Percentiles rank a stretch among this genome's conserved stretches.
phyloP scores from a whole-genome alignment of 2,329 filamentous ascomycete genomes.

The Lachnellula suecica region DNA sequence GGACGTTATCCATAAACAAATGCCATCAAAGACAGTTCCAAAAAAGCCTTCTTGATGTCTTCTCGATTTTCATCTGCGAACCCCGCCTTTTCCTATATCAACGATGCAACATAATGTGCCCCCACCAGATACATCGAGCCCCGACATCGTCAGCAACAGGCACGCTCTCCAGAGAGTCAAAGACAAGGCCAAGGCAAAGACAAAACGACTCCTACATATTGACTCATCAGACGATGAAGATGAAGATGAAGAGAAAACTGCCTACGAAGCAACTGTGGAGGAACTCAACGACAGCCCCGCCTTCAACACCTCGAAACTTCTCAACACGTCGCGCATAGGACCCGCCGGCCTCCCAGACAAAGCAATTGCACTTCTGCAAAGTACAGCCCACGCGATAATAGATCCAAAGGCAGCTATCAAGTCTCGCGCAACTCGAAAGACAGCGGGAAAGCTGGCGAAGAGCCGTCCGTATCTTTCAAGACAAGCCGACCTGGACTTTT shows the following conservation, averaged over 20 bases:
- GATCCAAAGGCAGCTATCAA: slow-evolving; percentile 22
- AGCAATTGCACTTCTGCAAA: slow-evolving; percentile 11
- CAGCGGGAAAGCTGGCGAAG: slow-evolving; percentile 22
- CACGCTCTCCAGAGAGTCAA: slow-evolving; percentile 3
- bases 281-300: slow-evolving; percentile 21
- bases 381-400: slow-evolving; percentile 10
- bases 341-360: slow-evolving; percentile 10
- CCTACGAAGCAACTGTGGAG: slow-evolving; percentile 6
- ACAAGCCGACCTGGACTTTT: slow-evolving; percentile 35
- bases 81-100: not conserved
- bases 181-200: slow-evolving; percentile 6
- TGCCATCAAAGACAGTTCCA: not conserved
- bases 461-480: slow-evolving; percentile 32
- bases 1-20: too few relatives aligned
- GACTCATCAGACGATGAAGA: slow-evolving; percentile 1
- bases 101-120: not conserved
- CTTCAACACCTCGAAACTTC: slow-evolving; percentile 20
- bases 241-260: slow-evolving; percentile 1
- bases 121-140: not conserved
- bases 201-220: slow-evolving; percentile 5
- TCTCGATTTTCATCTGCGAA: not conserved
- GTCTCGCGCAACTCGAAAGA: slow-evolving; percentile 15
- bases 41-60: not conserved
- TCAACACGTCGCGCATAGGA: slow-evolving; percentile 11
- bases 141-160: not conserved